Evolutionary conservation across 176 grass and related monocot genomes (phyloP).

Genomic region (Oryza punctata): DNA sequence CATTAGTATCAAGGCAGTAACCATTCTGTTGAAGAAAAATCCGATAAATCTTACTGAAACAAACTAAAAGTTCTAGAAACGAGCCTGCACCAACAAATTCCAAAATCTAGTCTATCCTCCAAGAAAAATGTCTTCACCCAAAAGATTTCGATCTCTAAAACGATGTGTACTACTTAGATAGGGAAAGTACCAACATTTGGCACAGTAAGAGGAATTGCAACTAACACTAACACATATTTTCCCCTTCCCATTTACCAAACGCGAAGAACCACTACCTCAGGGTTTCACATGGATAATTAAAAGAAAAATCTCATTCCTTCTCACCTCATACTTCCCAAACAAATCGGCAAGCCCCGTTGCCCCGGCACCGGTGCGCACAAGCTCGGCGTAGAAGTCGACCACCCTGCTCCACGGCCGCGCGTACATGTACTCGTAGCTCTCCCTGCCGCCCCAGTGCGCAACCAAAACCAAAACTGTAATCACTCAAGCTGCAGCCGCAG

Average conservation of each 20-base stretch:
- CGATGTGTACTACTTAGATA: not conserved
- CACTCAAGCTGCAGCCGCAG: not conserved
- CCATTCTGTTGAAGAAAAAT: constrained; percentile 41
- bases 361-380: constrained; percentile 53
- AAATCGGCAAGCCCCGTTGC: constrained; percentile 50
- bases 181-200: not conserved
- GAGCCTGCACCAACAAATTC: not conserved
- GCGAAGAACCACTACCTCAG: not conserved
- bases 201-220: not conserved
- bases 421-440: constrained; percentile 84
- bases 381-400: constrained; percentile 70
- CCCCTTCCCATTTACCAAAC: not conserved
- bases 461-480: not conserved
- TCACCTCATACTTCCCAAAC: constrained; percentile 55
- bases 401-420: constrained; percentile 70
- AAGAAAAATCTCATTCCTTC: not conserved
- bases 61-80: not conserved
- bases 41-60: not conserved
- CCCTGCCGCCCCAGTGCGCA: constrained; percentile 38
- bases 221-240: not conserved
- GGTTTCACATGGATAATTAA: not conserved
- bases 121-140: not conserved
- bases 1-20: not conserved
- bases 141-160: not conserved
- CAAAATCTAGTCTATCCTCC: not conserved